Base-by-base conservation (phyloP, 2,329 filamentous ascomycete species). In the Aureobasidium sp. region DNA sequence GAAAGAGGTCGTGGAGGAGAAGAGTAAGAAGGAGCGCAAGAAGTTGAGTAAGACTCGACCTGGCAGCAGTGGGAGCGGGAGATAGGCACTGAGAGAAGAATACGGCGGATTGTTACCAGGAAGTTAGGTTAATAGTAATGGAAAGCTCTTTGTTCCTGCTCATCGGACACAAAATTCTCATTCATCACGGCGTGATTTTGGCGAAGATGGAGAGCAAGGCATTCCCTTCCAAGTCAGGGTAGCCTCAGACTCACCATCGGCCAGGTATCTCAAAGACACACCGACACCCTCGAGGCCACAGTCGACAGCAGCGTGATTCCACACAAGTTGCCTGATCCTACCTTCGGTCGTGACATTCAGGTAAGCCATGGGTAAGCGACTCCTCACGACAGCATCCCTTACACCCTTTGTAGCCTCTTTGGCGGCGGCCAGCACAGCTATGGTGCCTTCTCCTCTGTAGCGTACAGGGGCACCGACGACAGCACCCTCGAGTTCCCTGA, bases 401-500 rank as follows among this genome's bases (percentile, higher is more conserved):
- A 95, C 85, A 1, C 92, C 93, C 69, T 85, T 88, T 0, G 91
- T 96, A 35, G 91, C 88, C 59, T 85, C 79, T 64, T 81, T 79
- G 65, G 86, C 84, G 3, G 85, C 82, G 27, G 89, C 87, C 60
- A 97, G 74, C 17, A 96, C 69, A 0, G 85, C 92, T 37, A 96
- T 72, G 6, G 89, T 85, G 15, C 82, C 80, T 1, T 78, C 72
- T 0, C 82, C 83, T 59, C 85, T 79, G 89, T 89, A 96, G 0
- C 86, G 87, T 0, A 81, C 76, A 1, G 91, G 91, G 7, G 89
- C 88, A 14, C 85, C 86, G 1, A 81, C 80, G 69, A 94, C 88
- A 0, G 90, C 84, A 3, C 93, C 93, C 70, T 91, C 89, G 3
- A 93, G 80, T 75, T 93, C 89, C n/a, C 89, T 82, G 9, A 90